Evolutionary conservation across 495 filamentous ascomycete species (phyloP).

Genomic region (Aspergillus cristatus): DNA sequence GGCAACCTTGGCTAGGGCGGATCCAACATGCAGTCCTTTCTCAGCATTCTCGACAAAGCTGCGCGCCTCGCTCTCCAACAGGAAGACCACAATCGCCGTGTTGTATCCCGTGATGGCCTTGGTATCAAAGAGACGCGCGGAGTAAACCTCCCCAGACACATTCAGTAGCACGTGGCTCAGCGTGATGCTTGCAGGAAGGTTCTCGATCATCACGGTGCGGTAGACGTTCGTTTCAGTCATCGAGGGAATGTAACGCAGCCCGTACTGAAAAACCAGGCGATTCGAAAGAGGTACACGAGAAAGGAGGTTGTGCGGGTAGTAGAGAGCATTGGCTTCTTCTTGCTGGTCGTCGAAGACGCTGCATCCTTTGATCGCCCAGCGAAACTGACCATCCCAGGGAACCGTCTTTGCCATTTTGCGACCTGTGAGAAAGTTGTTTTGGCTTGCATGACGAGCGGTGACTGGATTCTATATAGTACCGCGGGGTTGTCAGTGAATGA

Average conservation of each 20-base stretch:
- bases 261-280: constrained; percentile 22
- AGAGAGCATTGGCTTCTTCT: constrained; percentile 9
- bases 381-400: constrained; percentile 17
- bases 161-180: constrained; percentile 17
- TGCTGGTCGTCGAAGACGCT: constrained; percentile 16
- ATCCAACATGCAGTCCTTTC: constrained; percentile 8
- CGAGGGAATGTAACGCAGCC: constrained; percentile 23
- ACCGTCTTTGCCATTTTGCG: constrained; percentile 1
- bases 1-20: constrained; percentile 9
- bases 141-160: constrained; percentile 20
- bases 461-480: not conserved
- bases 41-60: constrained; percentile 9
- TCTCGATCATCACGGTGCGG: constrained; percentile 24
- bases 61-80: constrained; percentile 16
- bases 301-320: constrained; percentile 4
- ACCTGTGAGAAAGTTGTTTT: not conserved
- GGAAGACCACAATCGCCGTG: constrained; percentile 23
- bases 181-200: constrained; percentile 12
- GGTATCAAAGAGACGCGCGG: constrained; percentile 20
- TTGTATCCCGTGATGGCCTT: constrained; percentile 15
- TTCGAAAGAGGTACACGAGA: constrained; percentile 3
- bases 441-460: not conserved
- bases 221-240: constrained; percentile 11
- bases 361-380: constrained; percentile 18
- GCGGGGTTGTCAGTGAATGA: not conserved